A percentile compares a stretch with the other conserved stretches of the same genome.
Evolutionary conservation across 371 early-diverging fungal genomes (phyloP).

Genomic region (Smittium mucronatum): DNA sequence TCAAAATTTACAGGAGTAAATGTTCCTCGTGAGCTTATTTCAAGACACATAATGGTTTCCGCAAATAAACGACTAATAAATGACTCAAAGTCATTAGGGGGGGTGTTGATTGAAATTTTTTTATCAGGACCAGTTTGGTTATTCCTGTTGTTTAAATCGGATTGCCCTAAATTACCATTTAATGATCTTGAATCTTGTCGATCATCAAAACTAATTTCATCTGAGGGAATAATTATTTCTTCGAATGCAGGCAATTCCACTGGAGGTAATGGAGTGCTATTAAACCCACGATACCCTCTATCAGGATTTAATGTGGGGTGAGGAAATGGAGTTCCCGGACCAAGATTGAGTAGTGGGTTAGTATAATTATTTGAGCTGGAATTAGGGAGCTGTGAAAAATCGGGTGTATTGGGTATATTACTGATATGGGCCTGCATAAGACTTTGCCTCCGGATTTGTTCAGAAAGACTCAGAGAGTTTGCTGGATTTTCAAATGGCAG

Average conservation of each 20-base stretch:
- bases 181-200: background rate
- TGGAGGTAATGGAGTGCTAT: background rate
- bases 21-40: conserved; percentile 2
- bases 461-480: background rate
- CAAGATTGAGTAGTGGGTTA: conserved; percentile 1
- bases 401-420: background rate
- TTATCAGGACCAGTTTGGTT: conserved; percentile 15
- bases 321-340: conserved; percentile 5
- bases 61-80: background rate
- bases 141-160: conserved; percentile 8
- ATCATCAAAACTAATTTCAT: background rate
- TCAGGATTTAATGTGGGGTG: background rate
- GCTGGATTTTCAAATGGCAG: background rate
- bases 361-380: background rate
- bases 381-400: background rate
- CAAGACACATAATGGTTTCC: conserved; percentile 11
- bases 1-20: conserved; percentile 6
- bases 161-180: background rate
- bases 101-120: background rate
- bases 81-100: background rate
- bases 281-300: background rate
- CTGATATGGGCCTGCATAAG: background rate
- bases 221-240: conserved; percentile 1
- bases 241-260: background rate
- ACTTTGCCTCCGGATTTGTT: background rate